These are phyloP conservation scores for Hymenochaete sp. DNA, from an alignment of 1,284 basidiomycete species.

Conservation along the genomic window DNA sequence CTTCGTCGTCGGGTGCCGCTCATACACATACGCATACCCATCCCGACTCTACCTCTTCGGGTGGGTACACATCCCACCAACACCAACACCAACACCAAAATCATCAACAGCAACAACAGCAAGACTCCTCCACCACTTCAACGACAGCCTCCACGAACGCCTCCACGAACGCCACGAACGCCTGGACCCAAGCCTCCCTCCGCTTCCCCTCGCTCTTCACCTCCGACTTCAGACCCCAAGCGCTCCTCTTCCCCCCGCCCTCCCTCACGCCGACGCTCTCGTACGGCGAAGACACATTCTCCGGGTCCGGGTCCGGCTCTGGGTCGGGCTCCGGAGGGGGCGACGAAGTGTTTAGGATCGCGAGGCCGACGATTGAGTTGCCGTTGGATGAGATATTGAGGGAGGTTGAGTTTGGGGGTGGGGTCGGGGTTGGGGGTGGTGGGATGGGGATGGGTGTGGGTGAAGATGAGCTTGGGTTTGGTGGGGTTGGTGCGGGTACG, in stretches of 20 bases:
- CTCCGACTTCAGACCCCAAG: slow-evolving; percentile 63
- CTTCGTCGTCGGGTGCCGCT: background rate
- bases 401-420: slow-evolving; percentile 18
- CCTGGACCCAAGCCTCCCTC: slow-evolving; percentile 27
- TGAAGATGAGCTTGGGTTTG: background rate
- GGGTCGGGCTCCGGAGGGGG: background rate
- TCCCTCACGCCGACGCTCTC: slow-evolving; percentile 57
- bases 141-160: background rate
- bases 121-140: too few species aligned
- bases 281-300: slow-evolving; percentile 60
- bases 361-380: slow-evolving; percentile 71
- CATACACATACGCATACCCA: too few species aligned
- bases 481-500: background rate
- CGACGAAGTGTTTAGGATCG: slow-evolving; percentile 50
- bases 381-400: slow-evolving; percentile 68
- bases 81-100: too few species aligned
- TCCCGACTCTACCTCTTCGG: too few species aligned
- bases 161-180: slow-evolving; percentile 18
- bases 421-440: background rate
- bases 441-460: background rate
- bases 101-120: too few species aligned
- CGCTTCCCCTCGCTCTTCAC: slow-evolving; percentile 66
- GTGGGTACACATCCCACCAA: too few species aligned
- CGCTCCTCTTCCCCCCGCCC: slow-evolving; percentile 60
- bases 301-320: slow-evolving; percentile 9